These are phyloP conservation scores for Diutina rugosa DNA, from an alignment of 1,139 yeast genomes.

Conservation along the genomic window DNA sequence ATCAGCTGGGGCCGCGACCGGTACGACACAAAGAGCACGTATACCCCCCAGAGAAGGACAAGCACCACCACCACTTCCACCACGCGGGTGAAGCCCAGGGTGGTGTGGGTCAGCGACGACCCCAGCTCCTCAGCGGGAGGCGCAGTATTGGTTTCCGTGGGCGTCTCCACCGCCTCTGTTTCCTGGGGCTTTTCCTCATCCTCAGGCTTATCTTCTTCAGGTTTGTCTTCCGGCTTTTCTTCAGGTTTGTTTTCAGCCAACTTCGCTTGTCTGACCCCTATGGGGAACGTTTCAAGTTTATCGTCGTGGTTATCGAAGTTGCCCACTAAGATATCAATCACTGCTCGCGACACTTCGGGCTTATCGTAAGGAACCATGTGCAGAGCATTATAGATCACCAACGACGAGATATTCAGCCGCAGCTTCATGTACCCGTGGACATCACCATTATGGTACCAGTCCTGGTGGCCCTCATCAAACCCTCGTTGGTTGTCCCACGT, in stretches of 20 bases:
- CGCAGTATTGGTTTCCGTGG: background rate
- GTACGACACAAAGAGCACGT: conserved; percentile 24
- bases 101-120: background rate
- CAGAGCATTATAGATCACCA: conserved; percentile 62
- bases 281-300: background rate
- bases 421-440: conserved; percentile 37
- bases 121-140: background rate
- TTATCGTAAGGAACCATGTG: conserved; percentile 94
- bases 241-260: background rate
- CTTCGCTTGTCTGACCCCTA: background rate
- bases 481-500: conserved; percentile 61
- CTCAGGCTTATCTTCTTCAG: background rate
- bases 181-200: background rate
- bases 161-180: background rate
- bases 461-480: conserved; percentile 25
- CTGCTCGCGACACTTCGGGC: conserved; percentile 18
- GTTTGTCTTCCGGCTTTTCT: background rate
- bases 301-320: background rate
- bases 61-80: conserved; percentile 29
- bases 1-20: conserved; percentile 30
- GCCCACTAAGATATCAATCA: background rate
- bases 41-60: conserved; percentile 31
- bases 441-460: conserved; percentile 41
- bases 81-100: conserved; percentile 10
- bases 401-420: conserved; percentile 67